These are phyloP conservation scores for Eucommia ulmoides DNA, from an alignment of 257 asterid genomes.

Conservation along the genomic window DNA sequence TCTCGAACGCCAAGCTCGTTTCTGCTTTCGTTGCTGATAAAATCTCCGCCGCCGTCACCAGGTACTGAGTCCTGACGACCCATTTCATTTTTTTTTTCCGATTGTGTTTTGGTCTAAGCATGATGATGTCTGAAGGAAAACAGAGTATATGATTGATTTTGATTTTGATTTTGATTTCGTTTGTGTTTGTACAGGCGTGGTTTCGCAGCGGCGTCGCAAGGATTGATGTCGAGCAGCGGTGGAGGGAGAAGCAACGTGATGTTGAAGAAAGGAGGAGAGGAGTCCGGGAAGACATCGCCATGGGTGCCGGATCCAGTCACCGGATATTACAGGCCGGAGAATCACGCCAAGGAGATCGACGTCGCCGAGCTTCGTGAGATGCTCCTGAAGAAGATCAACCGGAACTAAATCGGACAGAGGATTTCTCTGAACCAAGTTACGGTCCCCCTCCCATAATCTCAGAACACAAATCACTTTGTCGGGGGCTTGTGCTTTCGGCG, in stretches of 20 bases:
- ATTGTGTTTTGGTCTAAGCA: no score
- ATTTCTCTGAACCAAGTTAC: no score
- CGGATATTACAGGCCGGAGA: conserved; percentile 72
- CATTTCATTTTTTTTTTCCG: no score
- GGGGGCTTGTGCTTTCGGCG: no score
- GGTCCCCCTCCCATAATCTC: no score
- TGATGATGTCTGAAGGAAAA: no score
- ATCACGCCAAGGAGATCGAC: conserved; percentile 35
- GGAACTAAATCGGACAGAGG: no score
- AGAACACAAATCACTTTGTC: no score
- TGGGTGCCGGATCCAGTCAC: conserved; percentile 85
- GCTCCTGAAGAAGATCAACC: conserved; percentile 28
- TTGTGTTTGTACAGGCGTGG: conserved; percentile 18
- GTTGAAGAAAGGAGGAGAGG: conserved; percentile 31
- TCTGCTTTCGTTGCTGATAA: conserved; percentile 18
- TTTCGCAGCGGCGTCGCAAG: conserved; percentile 16
- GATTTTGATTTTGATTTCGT: neutral
- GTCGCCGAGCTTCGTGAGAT: conserved; percentile 44
- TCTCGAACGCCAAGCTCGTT: conserved; percentile 17
- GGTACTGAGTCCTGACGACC: conserved; percentile 6
- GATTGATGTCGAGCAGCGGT: conserved; percentile 10
- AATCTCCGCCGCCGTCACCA: conserved; percentile 16
- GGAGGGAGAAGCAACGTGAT: conserved; percentile 14
- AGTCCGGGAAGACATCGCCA: conserved; percentile 27
- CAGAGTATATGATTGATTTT: no score